Evolutionary conservation across 441 rosid genomes (phyloP).

Genomic region (Populus trichocarpa): DNA sequence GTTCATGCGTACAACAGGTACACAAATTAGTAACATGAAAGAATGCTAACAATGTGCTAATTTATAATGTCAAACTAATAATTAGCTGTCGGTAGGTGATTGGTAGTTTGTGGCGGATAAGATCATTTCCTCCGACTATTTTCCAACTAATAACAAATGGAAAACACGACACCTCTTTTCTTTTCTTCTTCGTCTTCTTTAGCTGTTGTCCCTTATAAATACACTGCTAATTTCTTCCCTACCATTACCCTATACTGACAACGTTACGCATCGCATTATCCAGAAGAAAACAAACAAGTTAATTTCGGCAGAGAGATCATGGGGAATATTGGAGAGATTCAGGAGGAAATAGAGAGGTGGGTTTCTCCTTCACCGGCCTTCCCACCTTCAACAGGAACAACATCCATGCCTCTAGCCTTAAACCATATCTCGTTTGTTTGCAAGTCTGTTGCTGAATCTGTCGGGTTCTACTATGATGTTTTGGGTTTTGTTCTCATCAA

Average conservation of each 20-base stretch:
- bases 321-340: constrained; percentile 30
- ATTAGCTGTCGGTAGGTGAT: too few species aligned
- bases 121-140: too few species aligned
- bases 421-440: constrained; percentile 51
- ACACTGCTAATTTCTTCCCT: neutral
- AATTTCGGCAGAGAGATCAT: constrained; percentile 4
- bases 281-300: neutral
- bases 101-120: too few species aligned
- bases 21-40: too few species aligned
- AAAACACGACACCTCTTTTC: too few species aligned
- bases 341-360: constrained; percentile 23
- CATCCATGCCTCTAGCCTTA: constrained; percentile 31
- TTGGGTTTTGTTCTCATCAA: constrained; percentile 55
- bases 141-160: too few species aligned
- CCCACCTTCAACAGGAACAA: neutral
- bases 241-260: neutral
- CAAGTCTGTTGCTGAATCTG: constrained; percentile 39
- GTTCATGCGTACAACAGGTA: too few species aligned
- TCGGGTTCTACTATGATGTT: constrained; percentile 45
- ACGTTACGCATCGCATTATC: neutral
- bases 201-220: neutral
- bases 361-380: constrained; percentile 2
- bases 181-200: too few species aligned
- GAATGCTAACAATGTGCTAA: too few species aligned
- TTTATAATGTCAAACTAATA: too few species aligned